Evolutionary conservation across 1,284 basidiomycete genomes (phyloP).

Genomic region (Puccinia triticina): DNA sequence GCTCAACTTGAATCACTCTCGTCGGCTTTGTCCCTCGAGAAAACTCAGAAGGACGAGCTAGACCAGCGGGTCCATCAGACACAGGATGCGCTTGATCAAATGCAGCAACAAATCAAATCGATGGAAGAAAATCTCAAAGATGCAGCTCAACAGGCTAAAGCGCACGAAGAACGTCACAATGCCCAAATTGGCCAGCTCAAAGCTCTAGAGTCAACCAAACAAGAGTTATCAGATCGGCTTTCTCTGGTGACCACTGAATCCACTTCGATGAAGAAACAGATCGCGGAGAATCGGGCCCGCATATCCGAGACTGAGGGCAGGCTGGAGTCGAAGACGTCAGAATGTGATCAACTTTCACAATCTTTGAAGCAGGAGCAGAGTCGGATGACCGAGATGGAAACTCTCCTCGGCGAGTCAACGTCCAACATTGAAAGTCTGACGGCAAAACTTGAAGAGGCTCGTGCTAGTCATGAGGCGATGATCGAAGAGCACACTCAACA

Average conservation of each 20-base stretch:
- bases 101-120: slow-evolving; percentile 17
- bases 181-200: not conserved
- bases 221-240: slow-evolving; percentile 25
- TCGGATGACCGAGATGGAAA: slow-evolving; percentile 5
- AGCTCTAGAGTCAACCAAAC: slow-evolving; percentile 1
- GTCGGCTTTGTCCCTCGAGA: slow-evolving; percentile 13
- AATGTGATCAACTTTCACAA: slow-evolving; percentile 26
- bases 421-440: slow-evolving; percentile 15
- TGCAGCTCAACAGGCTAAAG: slow-evolving; percentile 1
- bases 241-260: slow-evolving; percentile 3
- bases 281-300: slow-evolving; percentile 1
- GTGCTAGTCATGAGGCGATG: not conserved
- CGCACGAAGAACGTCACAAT: not conserved
- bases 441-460: not conserved
- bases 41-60: slow-evolving; percentile 8
- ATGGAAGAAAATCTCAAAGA: slow-evolving; percentile 12
- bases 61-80: not conserved
- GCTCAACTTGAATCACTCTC: slow-evolving; percentile 33
- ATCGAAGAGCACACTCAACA: slow-evolving; percentile 4
- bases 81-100: not conserved
- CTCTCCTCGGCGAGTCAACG: slow-evolving; percentile 18
- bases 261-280: not conserved
- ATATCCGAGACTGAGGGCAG: slow-evolving; percentile 19
- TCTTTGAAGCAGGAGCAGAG: slow-evolving; percentile 12
- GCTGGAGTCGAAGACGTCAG: slow-evolving; percentile 18